Evolutionary conservation across 1,139 yeast species (phyloP).

Genomic region (Hansenula sp.): DNA sequence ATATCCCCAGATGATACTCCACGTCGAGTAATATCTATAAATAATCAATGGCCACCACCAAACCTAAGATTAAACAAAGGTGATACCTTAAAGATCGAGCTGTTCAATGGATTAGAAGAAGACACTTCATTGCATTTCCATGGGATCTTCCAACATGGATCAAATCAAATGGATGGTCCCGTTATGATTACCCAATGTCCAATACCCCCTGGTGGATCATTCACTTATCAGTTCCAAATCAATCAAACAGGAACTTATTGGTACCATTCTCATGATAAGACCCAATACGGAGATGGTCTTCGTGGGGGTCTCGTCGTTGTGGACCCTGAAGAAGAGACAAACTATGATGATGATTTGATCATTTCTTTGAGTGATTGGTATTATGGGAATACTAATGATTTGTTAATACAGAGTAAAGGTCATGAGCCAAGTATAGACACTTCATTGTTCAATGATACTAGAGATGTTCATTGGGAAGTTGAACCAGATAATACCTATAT

Average conservation of each 20-base stretch:
- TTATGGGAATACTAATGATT: constrained; percentile 34
- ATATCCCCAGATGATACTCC: constrained; percentile 38
- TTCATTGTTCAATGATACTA: constrained; percentile 47
- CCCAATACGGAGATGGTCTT: constrained; percentile 58
- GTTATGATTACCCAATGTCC: constrained; percentile 60
- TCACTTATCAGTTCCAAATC: constrained; percentile 48
- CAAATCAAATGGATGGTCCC: constrained; percentile 56
- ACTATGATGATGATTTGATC: constrained; percentile 48
- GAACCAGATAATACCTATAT: constrained; percentile 46
- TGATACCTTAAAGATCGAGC: constrained; percentile 44
- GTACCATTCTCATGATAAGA: constrained; percentile 58
- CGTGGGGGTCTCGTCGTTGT: constrained; percentile 54
- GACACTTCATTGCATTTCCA: constrained; percentile 58
- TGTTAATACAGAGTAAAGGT: constrained; percentile 41
- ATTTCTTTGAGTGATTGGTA: constrained; percentile 49
- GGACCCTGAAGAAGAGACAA: constrained; percentile 28
- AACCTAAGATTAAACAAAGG: constrained; percentile 40
- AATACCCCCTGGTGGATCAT: constrained; percentile 47
- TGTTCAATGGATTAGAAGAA: constrained; percentile 41
- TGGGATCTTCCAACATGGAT: constrained; percentile 46
- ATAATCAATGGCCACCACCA: constrained; percentile 52
- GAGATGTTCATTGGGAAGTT: constrained; percentile 41
- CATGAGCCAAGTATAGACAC: constrained; percentile 54
- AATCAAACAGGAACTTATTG: constrained; percentile 56
- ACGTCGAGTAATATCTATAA: constrained; percentile 38